phyloP scores from a whole-genome alignment of 1,139 yeast genomes.

The Yamadazyma diospyri region DNA sequence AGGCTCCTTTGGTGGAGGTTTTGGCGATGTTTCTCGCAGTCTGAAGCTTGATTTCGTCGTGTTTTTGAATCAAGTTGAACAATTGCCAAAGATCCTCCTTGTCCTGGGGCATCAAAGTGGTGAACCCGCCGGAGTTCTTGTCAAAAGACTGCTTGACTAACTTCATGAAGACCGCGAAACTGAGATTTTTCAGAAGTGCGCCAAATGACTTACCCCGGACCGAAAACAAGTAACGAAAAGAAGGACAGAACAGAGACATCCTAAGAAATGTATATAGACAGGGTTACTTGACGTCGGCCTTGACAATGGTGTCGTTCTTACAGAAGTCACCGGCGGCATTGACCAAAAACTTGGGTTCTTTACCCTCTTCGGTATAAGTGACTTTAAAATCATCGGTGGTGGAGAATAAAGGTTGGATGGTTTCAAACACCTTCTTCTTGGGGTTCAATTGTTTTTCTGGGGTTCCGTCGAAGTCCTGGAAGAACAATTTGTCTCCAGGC shows the following conservation, averaged over 20 bases:
- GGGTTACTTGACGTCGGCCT: slow-evolving; percentile 69
- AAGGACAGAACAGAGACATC: too few relatives aligned
- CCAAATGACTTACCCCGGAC: too few relatives aligned
- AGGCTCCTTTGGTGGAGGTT: slow-evolving; percentile 42
- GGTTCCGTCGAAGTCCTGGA: slow-evolving; percentile 81
- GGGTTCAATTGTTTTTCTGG: slow-evolving; percentile 96
- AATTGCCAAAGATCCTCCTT: slow-evolving; percentile 89
- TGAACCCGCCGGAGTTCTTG: slow-evolving; percentile 62
- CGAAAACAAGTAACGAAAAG: too few relatives aligned
- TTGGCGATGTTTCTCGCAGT: slow-evolving; percentile 66
- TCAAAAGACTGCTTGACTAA: slow-evolving; percentile 15
- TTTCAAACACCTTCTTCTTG: slow-evolving; percentile 97
- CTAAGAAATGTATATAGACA: too few relatives aligned
- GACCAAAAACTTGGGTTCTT: slow-evolving; percentile 72
- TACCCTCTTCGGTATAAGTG: slow-evolving; percentile 77
- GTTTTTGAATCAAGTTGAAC: slow-evolving; percentile 73
- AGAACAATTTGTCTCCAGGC: slow-evolving; percentile 95
- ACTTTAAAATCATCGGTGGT: slow-evolving; percentile 77
- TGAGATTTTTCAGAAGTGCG: neutral
- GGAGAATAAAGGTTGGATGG: slow-evolving; percentile 85
- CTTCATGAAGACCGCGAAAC: slow-evolving; percentile 13
- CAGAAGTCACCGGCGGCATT: slow-evolving; percentile 71
- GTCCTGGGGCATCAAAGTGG: slow-evolving; percentile 76
- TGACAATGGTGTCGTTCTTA: slow-evolving; percentile 62
- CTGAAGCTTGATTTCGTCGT: slow-evolving; percentile 68